Base-by-base conservation (phyloP, 2,329 filamentous ascomycete genomes). In the Colletotrichum camelliae region DNA sequence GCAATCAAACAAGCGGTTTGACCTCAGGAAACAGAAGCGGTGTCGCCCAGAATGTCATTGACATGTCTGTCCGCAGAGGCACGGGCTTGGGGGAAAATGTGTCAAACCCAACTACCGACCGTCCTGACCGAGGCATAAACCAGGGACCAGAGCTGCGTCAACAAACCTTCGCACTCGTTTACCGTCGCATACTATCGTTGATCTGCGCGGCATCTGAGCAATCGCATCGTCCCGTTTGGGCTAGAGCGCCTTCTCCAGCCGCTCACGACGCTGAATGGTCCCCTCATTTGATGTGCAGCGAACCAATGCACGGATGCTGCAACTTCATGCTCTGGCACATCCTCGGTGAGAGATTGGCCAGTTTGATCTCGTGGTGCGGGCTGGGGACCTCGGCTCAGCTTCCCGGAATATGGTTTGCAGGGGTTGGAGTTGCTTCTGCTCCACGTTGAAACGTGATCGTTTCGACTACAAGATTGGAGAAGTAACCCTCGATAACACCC, bases 131-230 rank as follows among this genome's bases (percentile, higher is more conserved):
- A 67, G 73, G 70, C 64, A 73, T 68, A 24, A 39, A 35, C 6
- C 43, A 52, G 16, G 13, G 31, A 18, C 8, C 5, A 60, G 27
- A 27, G 33, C 18, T 68, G n/a, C n/a, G 21, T 18, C 4, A 37
- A 21, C 5, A 31, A 52, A 52, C 12, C 18, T 48, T 69, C 74
- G 74, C 74, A 76, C 74, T 76, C 74, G 74, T 68, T 75, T 65
- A 58, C 13, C 8, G 52, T 27, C 37, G 13, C 60, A 48, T 18
- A 69, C 43, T 16, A 52, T 52, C 43, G 1, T 33, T 24, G 39
- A 31, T 35, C 37, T 66, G 15, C 31, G 7, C n/a, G 27, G 37
- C 62, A n/a, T 29, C 62, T 66, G 62, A n/a, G 62, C 62, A 61
- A 18, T 64, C 24, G 33, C 61, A 37, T 21, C 35, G 21, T 5